Evolutionary conservation across 495 filamentous ascomycete genomes (phyloP), one percentile per base, ranked within the genome.

Genomic region (Tuber brumale): DNA sequence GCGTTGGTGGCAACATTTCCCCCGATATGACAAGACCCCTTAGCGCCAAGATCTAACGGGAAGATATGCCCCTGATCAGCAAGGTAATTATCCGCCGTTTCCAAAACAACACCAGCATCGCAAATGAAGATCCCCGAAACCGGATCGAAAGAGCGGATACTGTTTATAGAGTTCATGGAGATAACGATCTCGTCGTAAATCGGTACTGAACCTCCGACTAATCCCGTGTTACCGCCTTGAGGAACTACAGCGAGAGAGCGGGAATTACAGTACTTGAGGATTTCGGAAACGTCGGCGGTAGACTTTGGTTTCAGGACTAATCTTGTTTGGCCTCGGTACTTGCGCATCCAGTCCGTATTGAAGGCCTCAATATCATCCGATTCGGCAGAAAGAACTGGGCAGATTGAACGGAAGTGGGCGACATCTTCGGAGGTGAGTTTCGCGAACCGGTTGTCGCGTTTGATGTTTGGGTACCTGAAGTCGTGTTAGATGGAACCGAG

Each of bases 1-100:
- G 95, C 95, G 80, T 99, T 99, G 46, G 95, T 97, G 0, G 95
- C 90, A n/a, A 98, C 91, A 82, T 97, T 98, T n/a, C 96, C 95
- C 75, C 96, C 95, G 75, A 99, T 91, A 71, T 98, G 96, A 85
- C 96, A 98, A 16, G 93, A 97, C 14, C 95, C 95, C 86, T 99
- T 99, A 2, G 95, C 95, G 76, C 95, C 95, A 31, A 99, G 89
- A 83, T 99, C 95, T 73, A 99, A 86, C 41, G 95, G 95, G 86
- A 98, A 99, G 75, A 97, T 91, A 83, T 97, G 90, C 19, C 88
- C 88, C 73, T 88, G 90, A 83, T 94, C 88, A 14, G 91, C 92
- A 35, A 98, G 86, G 82, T 92, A 94, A 73, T 90, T 88, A 83
- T 99, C 95, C 21, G 91, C 94, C 7, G 91, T 88, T 84, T 98